Evolutionary conservation across 1,284 basidiomycete genomes (phyloP).

Genomic region (Malassezia psittaci): DNA sequence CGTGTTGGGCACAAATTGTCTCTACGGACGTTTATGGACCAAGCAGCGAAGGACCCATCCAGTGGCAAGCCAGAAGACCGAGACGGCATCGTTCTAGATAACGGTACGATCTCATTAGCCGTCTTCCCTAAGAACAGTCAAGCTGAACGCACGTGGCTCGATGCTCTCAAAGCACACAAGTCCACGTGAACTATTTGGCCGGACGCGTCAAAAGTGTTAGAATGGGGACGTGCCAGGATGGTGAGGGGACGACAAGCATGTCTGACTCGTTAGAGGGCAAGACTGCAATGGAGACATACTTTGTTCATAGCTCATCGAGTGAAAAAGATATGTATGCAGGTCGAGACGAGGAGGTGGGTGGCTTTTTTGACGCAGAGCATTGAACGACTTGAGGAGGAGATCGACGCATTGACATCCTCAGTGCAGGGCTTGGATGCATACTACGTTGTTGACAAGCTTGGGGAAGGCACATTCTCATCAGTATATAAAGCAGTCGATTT

Average conservation of each 20-base stretch:
- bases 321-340: constrained; percentile 3
- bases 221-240: neutral
- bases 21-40: constrained; percentile 61
- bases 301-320: constrained; percentile 6
- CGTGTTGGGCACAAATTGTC: constrained; percentile 84
- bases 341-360: constrained; percentile 15
- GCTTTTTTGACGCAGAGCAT: constrained; percentile 11
- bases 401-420: constrained; percentile 61
- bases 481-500: constrained; percentile 93
- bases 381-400: constrained; percentile 36
- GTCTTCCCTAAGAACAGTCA: constrained; percentile 72
- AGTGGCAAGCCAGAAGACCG: constrained; percentile 53
- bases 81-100: constrained; percentile 75
- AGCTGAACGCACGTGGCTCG: constrained; percentile 70
- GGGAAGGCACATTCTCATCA: constrained; percentile 94
- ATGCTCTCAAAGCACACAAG: constrained; percentile 61
- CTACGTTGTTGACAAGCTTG: constrained; percentile 75
- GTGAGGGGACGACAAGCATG: neutral
- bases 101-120: constrained; percentile 74
- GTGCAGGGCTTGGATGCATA: constrained; percentile 61
- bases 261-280: neutral
- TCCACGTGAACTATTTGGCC: constrained; percentile 5
- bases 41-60: constrained; percentile 51
- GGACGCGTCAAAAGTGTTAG: constrained; percentile 2
- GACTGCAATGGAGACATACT: constrained; percentile 3